Evolutionary conservation across 805 yeast species (phyloP).

Genomic region (Zygosaccharomyces pseudorouxii): DNA sequence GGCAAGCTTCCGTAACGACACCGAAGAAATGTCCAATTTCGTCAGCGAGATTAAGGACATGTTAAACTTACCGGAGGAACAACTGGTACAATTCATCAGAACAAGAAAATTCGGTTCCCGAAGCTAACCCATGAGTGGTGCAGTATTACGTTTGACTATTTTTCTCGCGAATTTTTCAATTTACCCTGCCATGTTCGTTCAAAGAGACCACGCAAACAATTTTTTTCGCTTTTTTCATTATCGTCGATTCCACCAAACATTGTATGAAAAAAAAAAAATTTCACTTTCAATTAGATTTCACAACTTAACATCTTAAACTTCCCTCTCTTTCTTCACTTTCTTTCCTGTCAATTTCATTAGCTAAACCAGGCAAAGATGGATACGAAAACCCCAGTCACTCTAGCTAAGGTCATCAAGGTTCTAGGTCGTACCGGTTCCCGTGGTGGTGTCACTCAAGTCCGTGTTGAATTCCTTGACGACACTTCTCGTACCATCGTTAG

Average conservation of each 20-base stretch:
- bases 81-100: slow-evolving; percentile 31
- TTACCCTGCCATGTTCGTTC: slow-evolving; percentile 13
- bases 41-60: slow-evolving; percentile 36
- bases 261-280: slow-evolving; percentile 8
- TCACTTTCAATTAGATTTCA: slow-evolving; percentile 5
- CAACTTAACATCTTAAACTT: background rate
- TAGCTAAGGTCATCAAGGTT: slow-evolving; percentile 99
- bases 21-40: slow-evolving; percentile 36
- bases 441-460: slow-evolving; percentile 99
- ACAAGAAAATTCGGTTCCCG: slow-evolving; percentile 14
- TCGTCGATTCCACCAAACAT: slow-evolving; percentile 5
- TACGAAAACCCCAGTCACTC: slow-evolving; percentile 87
- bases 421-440: slow-evolving; percentile 99
- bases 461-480: slow-evolving; percentile 95
- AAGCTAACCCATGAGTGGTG: no score
- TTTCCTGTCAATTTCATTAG: slow-evolving; percentile 1
- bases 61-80: slow-evolving; percentile 36
- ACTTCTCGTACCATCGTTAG: slow-evolving; percentile 93
- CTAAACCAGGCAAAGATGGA: slow-evolving; percentile 31
- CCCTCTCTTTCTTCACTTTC: background rate
- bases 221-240: slow-evolving; percentile 7
- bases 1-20: slow-evolving; percentile 35
- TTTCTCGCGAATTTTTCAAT: background rate
- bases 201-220: slow-evolving; percentile 14
- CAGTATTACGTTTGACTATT: background rate